A percentile compares a stretch with the other conserved stretches of the same genome.
These are phyloP conservation scores for Stachybotrys elegans DNA, from an alignment of 2,329 filamentous ascomycete genomes.

Conservation along the genomic window DNA sequence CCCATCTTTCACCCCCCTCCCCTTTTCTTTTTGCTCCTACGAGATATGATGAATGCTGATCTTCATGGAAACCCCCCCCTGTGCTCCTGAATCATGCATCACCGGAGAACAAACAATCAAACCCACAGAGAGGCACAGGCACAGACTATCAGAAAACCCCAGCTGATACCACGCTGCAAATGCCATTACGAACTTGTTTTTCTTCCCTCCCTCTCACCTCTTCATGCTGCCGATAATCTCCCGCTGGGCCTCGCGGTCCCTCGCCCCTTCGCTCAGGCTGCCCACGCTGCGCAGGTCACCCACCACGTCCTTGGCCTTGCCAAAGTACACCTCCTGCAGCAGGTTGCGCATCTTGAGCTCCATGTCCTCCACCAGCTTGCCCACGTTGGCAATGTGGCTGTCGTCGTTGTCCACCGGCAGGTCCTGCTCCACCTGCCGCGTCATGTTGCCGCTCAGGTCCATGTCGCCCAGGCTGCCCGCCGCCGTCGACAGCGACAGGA, in stretches of 20 bases:
- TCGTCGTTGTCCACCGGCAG: slow-evolving; percentile 84
- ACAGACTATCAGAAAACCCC: too few species aligned
- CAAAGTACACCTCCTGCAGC: slow-evolving; percentile 98
- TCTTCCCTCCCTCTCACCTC: slow-evolving; percentile 13
- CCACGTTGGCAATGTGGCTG: slow-evolving; percentile 93
- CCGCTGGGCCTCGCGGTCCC: slow-evolving; percentile 77
- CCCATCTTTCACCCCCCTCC: too few species aligned
- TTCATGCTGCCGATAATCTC: slow-evolving; percentile 73
- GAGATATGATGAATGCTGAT: too few species aligned
- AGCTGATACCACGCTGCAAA: too few species aligned
- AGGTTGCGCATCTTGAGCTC: slow-evolving; percentile 99
- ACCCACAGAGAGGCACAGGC: too few species aligned
- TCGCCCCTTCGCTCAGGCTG: slow-evolving; percentile 76
- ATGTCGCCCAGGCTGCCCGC: slow-evolving; percentile 66
- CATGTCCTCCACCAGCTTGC: slow-evolving; percentile 95
- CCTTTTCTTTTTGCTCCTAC: too few species aligned
- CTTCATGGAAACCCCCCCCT: too few species aligned
- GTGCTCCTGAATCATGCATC: too few species aligned
- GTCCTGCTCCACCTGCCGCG: slow-evolving; percentile 89
- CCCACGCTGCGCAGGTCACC: slow-evolving; percentile 87
- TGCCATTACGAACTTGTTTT: slow-evolving; percentile 7
- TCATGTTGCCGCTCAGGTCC: slow-evolving; percentile 97
- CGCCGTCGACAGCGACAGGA: slow-evolving; percentile 72
- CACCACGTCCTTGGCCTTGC: slow-evolving; percentile 97
- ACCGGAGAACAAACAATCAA: too few species aligned